Conservation (phyloP, 306 rosid species). For the Medicago arabica region DNA sequence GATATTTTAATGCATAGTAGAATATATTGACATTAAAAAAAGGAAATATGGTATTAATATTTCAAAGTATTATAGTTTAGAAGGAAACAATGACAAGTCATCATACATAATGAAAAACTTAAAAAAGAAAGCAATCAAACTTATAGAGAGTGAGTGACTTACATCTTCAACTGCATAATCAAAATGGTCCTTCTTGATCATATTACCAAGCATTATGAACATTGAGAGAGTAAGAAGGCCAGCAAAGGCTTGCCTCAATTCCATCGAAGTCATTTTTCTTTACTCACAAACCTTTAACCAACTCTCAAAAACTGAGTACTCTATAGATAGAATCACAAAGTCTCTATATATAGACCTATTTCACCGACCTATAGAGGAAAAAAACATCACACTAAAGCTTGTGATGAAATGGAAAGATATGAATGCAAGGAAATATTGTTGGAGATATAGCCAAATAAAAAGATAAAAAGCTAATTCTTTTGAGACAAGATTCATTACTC, state of each 20-base stretch:
- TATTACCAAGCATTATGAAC: slow-evolving; percentile 57
- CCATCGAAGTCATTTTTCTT: slow-evolving; percentile 42
- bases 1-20: too few relatives aligned
- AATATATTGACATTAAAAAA: too few relatives aligned
- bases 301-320: not conserved
- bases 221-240: slow-evolving; percentile 55
- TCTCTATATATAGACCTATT: slow-evolving; percentile 1
- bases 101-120: not conserved
- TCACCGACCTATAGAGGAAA: slow-evolving; percentile 42
- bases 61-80: not conserved
- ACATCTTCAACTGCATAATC: slow-evolving; percentile 37
- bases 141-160: slow-evolving; percentile 27
- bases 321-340: slow-evolving; percentile 14
- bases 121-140: slow-evolving; percentile 1
- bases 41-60: not conserved
- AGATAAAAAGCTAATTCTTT: slow-evolving; percentile 31
- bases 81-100: slow-evolving; percentile 2
- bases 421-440: slow-evolving; percentile 6
- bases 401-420: not conserved
- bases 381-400: slow-evolving; percentile 2
- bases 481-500: slow-evolving; percentile 29
- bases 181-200: slow-evolving; percentile 57
- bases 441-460: slow-evolving; percentile 20
- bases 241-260: slow-evolving; percentile 49
- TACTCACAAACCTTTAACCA: not conserved